Conservation (phyloP, 129 eudicot genomes). For the Helianthus tuberosus region DNA sequence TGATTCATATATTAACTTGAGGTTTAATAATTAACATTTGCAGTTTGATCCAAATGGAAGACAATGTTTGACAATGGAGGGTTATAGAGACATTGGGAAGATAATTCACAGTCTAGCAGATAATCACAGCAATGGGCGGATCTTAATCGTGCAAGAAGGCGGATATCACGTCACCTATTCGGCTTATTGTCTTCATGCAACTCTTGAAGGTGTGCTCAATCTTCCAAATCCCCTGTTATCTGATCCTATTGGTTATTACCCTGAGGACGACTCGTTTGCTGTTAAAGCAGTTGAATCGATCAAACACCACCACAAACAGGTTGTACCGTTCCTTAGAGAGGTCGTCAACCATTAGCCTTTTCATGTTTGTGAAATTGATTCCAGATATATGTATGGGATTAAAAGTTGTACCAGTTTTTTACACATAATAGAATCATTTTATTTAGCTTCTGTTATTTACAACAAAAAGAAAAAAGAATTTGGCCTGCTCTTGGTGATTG, state of each 20-base stretch:
- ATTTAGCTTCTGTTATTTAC: no score
- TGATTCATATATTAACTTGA: neutral
- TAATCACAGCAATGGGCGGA: conserved; percentile 57
- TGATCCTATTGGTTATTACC: conserved; percentile 86
- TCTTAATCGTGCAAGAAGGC: conserved; percentile 96
- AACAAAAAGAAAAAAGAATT: neutral
- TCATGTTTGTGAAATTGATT: neutral
- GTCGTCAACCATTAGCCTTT: conserved; percentile 20
- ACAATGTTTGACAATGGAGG: conserved; percentile 96
- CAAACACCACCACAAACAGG: conserved; percentile 43
- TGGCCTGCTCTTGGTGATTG: neutral
- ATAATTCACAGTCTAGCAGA: conserved; percentile 60
- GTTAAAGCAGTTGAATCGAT: conserved; percentile 50
- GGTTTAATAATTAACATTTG: conserved; percentile 8
- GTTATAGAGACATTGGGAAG: conserved; percentile 70
- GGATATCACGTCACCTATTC: conserved; percentile 95
- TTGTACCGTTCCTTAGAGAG: conserved; percentile 50
- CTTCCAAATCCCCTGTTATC: conserved; percentile 61
- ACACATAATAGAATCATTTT: neutral
- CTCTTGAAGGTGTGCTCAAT: conserved; percentile 89
- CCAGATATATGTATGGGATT: neutral
- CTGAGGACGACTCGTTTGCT: conserved; percentile 74
- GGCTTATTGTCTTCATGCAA: conserved; percentile 96
- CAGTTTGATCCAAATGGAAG: conserved; percentile 98
- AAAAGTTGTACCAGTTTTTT: neutral